Evolutionary conservation across 2,329 filamentous ascomycete genomes (phyloP).

Genomic region (Xylaria multiplex): DNA sequence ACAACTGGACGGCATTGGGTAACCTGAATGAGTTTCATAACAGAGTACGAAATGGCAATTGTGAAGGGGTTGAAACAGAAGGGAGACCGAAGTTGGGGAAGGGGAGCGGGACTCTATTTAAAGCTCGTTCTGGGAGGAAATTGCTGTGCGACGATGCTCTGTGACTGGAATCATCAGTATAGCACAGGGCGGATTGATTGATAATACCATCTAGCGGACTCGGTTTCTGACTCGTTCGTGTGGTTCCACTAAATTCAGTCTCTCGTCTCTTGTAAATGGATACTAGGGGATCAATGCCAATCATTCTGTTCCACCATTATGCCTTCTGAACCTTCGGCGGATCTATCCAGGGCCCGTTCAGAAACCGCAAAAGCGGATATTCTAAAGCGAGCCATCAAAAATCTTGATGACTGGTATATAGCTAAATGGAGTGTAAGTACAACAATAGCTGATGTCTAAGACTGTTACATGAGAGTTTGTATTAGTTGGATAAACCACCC

Average conservation of each 20-base stretch:
- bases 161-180: neutral
- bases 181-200: slow-evolving; percentile 9
- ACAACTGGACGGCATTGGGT: neutral
- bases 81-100: neutral
- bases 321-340: neutral
- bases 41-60: neutral
- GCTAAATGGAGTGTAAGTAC: neutral
- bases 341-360: neutral
- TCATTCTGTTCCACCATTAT: neutral
- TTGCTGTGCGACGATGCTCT: slow-evolving; percentile 19
- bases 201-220: neutral
- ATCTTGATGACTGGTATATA: neutral
- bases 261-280: neutral
- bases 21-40: neutral
- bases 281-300: neutral
- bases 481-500: no score
- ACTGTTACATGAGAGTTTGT: neutral
- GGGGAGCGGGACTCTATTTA: slow-evolving; percentile 10
- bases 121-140: slow-evolving; percentile 12
- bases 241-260: slow-evolving; percentile 3
- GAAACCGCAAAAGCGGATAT: neutral
- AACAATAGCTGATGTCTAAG: neutral
- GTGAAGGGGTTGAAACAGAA: neutral
- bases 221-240: neutral
- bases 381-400: neutral